Conservation (phyloP, 2,329 filamentous ascomycete genomes). For the Arthrobotrys megalospora region DNA sequence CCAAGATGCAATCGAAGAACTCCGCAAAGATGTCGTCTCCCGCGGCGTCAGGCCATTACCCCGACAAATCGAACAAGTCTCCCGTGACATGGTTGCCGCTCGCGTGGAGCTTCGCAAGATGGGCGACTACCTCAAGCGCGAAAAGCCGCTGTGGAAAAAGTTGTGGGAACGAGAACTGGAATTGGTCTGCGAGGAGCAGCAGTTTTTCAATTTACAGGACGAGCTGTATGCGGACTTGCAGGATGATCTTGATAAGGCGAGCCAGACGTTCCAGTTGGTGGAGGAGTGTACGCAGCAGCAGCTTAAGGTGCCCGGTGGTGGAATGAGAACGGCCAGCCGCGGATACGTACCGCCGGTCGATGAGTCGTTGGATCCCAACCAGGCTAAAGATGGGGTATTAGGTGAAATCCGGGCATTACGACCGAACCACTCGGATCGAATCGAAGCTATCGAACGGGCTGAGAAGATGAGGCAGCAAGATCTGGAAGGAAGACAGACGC, state of each 20-base stretch:
- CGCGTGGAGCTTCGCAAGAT: slow-evolving; percentile 92
- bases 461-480: slow-evolving; percentile 93
- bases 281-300: slow-evolving; percentile 99
- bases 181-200: slow-evolving; percentile 93
- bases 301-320: slow-evolving; percentile 76
- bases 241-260: slow-evolving; percentile 94
- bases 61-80: slow-evolving; percentile 88
- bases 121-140: slow-evolving; percentile 89
- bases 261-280: slow-evolving; percentile 92
- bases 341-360: slow-evolving; percentile 68
- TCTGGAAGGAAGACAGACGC: slow-evolving; percentile 82
- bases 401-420: slow-evolving; percentile 93
- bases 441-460: slow-evolving; percentile 97
- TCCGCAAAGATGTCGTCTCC: slow-evolving; percentile 95
- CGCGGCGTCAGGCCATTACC: slow-evolving; percentile 92
- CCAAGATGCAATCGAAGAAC: slow-evolving; percentile 96
- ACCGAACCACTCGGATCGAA: slow-evolving; percentile 90
- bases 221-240: slow-evolving; percentile 92
- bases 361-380: slow-evolving; percentile 77
- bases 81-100: slow-evolving; percentile 86
- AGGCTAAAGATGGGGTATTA: slow-evolving; percentile 90
- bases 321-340: slow-evolving; percentile 72
- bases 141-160: slow-evolving; percentile 98
- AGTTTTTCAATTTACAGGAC: slow-evolving; percentile 95
- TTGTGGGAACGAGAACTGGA: slow-evolving; percentile 99